Evolutionary conservation across 495 filamentous ascomycete genomes (phyloP).

Genomic region (Daldinia grandis): DNA sequence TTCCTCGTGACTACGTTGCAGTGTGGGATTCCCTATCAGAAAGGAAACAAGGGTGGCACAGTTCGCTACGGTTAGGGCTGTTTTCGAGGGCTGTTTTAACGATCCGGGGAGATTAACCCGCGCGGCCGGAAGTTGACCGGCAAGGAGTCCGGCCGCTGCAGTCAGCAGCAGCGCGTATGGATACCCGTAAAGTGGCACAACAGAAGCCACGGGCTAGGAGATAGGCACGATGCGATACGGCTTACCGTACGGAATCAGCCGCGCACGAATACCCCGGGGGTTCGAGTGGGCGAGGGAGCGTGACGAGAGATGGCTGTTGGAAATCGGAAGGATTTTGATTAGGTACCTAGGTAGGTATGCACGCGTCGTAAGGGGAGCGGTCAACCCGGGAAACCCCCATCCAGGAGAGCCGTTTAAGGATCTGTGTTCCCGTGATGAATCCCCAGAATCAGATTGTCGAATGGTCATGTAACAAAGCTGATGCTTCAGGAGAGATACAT

Average conservation of each 20-base stretch:
- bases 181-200: conserved; percentile 14
- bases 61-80: neutral
- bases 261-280: neutral
- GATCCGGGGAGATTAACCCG: conserved; percentile 3
- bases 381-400: neutral
- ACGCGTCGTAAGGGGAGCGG: neutral
- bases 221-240: conserved; percentile 4
- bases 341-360: no score
- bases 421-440: neutral
- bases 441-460: conserved; percentile 15
- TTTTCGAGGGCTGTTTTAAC: neutral
- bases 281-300: neutral
- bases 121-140: conserved; percentile 19
- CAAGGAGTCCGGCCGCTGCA: conserved; percentile 13
- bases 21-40: conserved; percentile 5
- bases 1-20: neutral
- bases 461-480: neutral
- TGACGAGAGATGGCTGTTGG: neutral
- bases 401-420: neutral
- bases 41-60: neutral
- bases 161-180: conserved; percentile 29
- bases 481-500: conserved; percentile 17
- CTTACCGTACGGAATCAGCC: neutral
- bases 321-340: conserved; percentile 20
- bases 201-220: conserved; percentile 5